phyloP scores from a whole-genome alignment of 345 rosid species.

The Draba incana region DNA sequence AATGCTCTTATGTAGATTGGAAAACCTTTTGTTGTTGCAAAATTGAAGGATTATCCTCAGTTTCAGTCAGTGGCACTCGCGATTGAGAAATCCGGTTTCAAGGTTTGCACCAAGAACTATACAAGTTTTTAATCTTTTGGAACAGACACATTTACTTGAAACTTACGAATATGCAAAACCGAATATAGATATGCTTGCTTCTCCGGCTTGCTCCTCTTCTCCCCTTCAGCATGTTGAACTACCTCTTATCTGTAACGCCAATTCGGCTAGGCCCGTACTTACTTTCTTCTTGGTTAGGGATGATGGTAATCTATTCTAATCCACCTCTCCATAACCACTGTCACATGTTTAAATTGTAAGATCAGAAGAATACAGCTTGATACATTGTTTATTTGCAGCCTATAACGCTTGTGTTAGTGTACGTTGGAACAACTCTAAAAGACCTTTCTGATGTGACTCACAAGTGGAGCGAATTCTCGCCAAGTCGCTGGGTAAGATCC shows the following conservation, averaged over 20 bases:
- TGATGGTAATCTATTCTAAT: constrained; percentile 66
- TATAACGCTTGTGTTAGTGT: constrained; percentile 86
- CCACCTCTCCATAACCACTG: not conserved
- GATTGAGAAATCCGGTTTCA: constrained; percentile 84
- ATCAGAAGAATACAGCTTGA: constrained; percentile 27
- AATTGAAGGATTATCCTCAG: constrained; percentile 92
- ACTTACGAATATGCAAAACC: constrained; percentile 32
- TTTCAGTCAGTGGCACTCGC: constrained; percentile 91
- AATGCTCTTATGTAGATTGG: constrained; percentile 61
- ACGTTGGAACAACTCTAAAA: constrained; percentile 92
- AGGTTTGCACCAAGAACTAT: constrained; percentile 54
- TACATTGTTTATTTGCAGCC: constrained; percentile 61
- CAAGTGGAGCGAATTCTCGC: constrained; percentile 91
- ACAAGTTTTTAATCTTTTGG: constrained; percentile 11
- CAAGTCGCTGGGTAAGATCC: constrained; percentile 79
- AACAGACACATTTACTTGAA: not conserved
- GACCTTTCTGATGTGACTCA: constrained; percentile 99
- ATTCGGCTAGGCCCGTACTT: constrained; percentile 75
- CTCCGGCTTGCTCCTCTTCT: constrained; percentile 97
- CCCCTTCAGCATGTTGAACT: constrained; percentile 94
- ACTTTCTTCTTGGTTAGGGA: constrained; percentile 98
- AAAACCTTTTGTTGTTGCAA: constrained; percentile 78
- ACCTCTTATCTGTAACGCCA: constrained; percentile 94
- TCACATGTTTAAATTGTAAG: not conserved
- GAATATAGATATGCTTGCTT: constrained; percentile 78